Base-by-base conservation (phyloP, 2,329 filamentous ascomycete species). In the Mollisiaceae sp. region DNA sequence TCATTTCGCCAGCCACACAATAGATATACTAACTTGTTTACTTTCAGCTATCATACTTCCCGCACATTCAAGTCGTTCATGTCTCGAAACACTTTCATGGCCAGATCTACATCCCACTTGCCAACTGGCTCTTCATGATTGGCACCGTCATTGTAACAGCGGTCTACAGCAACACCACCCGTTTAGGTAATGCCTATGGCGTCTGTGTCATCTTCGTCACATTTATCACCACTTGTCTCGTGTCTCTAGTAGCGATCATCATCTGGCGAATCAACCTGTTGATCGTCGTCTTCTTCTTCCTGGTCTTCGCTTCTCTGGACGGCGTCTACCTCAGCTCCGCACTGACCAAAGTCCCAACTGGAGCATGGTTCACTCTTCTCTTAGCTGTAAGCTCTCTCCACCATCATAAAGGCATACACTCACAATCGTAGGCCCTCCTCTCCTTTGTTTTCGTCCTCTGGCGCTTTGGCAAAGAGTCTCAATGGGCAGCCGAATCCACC, bases 131-230 rank as follows among this genome's bases (percentile, higher is more conserved):
- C 1, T 81, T 94, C 67, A 90, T 93, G 88, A 80, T 91, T 38
- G 90, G 90, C 1, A 89, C 89, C 0, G 83, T 94, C n/a, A 79
- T 93, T 9, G 87, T 93, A 9, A 90, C 91, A 0, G 87, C 86
- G 0, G 85, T 91, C 2, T 93, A 92, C 78, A 91, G 88, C 74
- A 90, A 91, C 70, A 91, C 89, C 0, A 90, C 87, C 0, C 82
- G 82, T 63, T 82, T 93, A 0, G 91, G 91, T 27, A 87, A 92
- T 71, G 91, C 91, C 0, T 93, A 93, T 71, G 90, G 91, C 45
- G 88, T 92, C 8, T 94, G 91, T 70, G 91, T 94, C 74, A 92
- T 93, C 71, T 86, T 91, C 58, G 91, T 93, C 52, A 92, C 91
- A 0, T 92, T 93, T 75, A 88, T 94, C 73, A 90, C 89, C 62